phyloP scores from a whole-genome alignment of 2,329 filamentous ascomycete genomes.

The Colletotrichum salicis region DNA sequence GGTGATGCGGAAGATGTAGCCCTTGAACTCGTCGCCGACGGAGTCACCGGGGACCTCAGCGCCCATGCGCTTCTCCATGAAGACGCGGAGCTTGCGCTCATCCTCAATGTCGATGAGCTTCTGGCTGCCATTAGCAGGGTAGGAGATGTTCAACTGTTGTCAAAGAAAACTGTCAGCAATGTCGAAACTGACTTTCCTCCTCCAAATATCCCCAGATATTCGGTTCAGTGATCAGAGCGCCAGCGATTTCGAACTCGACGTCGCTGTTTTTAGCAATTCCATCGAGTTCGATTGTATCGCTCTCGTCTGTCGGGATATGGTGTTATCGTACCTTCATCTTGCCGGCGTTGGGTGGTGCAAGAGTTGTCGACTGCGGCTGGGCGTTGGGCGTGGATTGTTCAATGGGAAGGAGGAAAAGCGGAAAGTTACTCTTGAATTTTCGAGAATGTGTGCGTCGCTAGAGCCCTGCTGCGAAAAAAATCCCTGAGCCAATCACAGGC shows the following conservation, averaged over 20 bases:
- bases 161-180: constrained; percentile 45
- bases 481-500: constrained; percentile 46
- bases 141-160: constrained; percentile 72
- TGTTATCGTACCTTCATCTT: constrained; percentile 57
- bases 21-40: constrained; percentile 99
- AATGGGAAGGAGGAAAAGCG: constrained; percentile 39
- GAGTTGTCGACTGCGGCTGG: constrained; percentile 55
- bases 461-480: constrained; percentile 27
- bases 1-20: constrained; percentile 99
- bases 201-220: constrained; percentile 4
- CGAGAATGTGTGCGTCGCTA: constrained; percentile 52
- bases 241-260: not conserved
- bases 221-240: not conserved
- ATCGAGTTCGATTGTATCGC: not conserved
- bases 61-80: constrained; percentile 99
- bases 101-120: constrained; percentile 99
- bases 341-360: constrained; percentile 58
- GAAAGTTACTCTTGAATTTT: constrained; percentile 41
- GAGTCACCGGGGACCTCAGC: constrained; percentile 92
- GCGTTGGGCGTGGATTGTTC: constrained; percentile 48
- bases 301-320: not conserved
- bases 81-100: constrained; percentile 98
- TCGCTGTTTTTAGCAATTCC: not conserved
- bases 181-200: not conserved
- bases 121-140: constrained; percentile 99